Evolutionary conservation across 176 grass and related monocot species (phyloP).

Genomic region (Carex myosuroides): DNA sequence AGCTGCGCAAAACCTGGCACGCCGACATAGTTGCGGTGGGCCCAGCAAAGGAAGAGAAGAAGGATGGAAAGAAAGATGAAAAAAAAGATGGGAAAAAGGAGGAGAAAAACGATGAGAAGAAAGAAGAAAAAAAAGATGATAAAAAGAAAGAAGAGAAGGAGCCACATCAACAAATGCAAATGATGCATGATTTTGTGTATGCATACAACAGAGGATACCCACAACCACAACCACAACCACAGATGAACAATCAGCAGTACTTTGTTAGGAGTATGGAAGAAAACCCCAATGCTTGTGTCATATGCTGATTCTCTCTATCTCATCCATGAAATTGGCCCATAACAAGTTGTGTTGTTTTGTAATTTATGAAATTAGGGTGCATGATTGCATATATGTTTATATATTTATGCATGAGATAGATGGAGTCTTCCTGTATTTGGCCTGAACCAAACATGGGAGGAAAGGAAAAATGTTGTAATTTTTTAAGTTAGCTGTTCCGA

Average conservation of each 20-base stretch:
- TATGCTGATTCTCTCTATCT: slow-evolving; percentile 29
- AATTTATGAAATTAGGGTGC: neutral
- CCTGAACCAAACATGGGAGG: neutral
- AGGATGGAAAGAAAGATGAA: slow-evolving; percentile 28
- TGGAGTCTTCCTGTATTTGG: neutral
- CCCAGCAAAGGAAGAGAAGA: slow-evolving; percentile 63
- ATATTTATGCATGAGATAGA: slow-evolving; percentile 11
- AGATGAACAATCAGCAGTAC: slow-evolving; percentile 32
- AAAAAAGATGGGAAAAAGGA: slow-evolving; percentile 29
- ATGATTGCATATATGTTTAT: neutral
- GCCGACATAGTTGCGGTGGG: slow-evolving; percentile 53
- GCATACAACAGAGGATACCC: slow-evolving; percentile 31
- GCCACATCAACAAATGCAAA: neutral
- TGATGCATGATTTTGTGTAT: slow-evolving; percentile 24
- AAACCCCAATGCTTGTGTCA: slow-evolving; percentile 77
- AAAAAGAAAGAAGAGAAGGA: neutral
- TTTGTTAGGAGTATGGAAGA: slow-evolving; percentile 64
- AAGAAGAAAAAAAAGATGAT: neutral
- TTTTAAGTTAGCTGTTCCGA: neutral
- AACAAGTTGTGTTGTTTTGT: neutral
- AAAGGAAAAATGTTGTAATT: neutral
- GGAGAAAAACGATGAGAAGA: slow-evolving; percentile 14
- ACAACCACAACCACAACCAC: slow-evolving; percentile 13
- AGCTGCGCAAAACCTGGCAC: slow-evolving; percentile 66
- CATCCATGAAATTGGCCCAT: neutral